Conservation (phyloP, 2,329 filamentous ascomycete genomes). For the Beauveria bassiana region DNA sequence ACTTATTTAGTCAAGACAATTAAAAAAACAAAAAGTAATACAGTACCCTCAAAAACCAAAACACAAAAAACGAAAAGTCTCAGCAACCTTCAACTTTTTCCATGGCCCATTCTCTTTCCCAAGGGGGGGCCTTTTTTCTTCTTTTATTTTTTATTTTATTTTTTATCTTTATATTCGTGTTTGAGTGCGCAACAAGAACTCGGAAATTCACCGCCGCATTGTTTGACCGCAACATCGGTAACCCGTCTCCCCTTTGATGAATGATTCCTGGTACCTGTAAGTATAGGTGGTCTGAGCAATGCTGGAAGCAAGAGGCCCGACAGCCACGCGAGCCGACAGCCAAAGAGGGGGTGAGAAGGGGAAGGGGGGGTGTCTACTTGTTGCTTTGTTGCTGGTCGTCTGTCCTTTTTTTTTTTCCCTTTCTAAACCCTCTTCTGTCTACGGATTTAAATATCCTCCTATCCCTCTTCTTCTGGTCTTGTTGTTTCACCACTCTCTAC, state of each 20-base stretch:
- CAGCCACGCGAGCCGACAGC: slow-evolving; percentile 8
- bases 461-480: neutral
- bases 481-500: neutral
- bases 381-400: neutral
- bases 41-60: neutral
- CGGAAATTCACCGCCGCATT: slow-evolving; percentile 3
- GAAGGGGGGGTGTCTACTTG: neutral
- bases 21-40: neutral
- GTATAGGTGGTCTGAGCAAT: slow-evolving; percentile 11
- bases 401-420: neutral
- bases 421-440: neutral
- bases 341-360: neutral
- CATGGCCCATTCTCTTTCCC: neutral
- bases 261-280: neutral
- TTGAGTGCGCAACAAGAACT: too few species aligned
- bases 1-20: too few species aligned
- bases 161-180: too few species aligned
- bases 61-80: neutral
- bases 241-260: neutral
- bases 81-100: neutral
- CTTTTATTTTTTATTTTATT: too few species aligned
- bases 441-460: slow-evolving; percentile 9
- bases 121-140: neutral
- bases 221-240: slow-evolving; percentile 11
- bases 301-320: neutral